phyloP scores from a whole-genome alignment of 1,284 basidiomycete species.

The Ustilago nuda region DNA sequence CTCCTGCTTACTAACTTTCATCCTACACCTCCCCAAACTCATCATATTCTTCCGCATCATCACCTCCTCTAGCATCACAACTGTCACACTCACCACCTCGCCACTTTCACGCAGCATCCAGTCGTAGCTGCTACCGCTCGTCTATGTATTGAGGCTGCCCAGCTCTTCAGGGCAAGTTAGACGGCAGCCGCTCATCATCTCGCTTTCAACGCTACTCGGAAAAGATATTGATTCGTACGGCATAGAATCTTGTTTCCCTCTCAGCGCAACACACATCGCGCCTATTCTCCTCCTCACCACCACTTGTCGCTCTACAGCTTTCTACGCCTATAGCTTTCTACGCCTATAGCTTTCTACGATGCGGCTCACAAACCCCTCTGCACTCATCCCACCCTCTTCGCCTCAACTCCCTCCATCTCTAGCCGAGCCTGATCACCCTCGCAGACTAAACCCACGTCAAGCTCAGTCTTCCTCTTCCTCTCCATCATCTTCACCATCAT shows the following conservation, averaged over 20 bases:
- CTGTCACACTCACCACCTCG: neutral
- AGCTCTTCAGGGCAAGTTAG: neutral
- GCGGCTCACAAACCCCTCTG: conserved; percentile 14
- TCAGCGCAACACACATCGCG: conserved; percentile 8
- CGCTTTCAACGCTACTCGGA: neutral
- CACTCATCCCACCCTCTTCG: neutral
- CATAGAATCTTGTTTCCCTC: neutral
- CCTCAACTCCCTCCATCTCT: conserved; percentile 16
- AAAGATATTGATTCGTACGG: conserved; percentile 20
- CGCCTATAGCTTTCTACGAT: neutral
- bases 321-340: too few species aligned
- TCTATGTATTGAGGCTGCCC: neutral
- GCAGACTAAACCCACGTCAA: conserved; percentile 17
- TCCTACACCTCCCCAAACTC: neutral
- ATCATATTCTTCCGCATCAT: neutral
- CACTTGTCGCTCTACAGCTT: neutral
- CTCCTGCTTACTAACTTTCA: neutral
- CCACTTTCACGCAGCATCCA: neutral
- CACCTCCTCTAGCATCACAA: neutral
- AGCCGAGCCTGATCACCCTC: neutral
- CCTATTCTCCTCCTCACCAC: neutral
- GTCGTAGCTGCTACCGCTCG: neutral
- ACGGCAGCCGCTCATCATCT: neutral
- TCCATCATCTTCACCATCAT: conserved; percentile 4
- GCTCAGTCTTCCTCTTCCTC: conserved; percentile 21